Base-by-base conservation (phyloP, 2,329 filamentous ascomycete species). In the Lecanicillium sp. region DNA sequence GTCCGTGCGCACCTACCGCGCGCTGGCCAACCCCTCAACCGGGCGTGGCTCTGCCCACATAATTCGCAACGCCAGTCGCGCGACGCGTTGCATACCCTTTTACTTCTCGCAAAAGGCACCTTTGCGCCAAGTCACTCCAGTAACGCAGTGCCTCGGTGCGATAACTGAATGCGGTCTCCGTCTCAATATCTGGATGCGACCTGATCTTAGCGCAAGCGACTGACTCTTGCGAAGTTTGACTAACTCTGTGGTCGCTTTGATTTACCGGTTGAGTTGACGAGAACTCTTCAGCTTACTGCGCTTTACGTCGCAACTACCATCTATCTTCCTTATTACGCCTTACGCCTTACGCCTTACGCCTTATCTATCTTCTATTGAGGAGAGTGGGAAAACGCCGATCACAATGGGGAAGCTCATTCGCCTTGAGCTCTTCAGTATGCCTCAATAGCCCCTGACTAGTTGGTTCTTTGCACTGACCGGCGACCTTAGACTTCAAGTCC, bases 401-500 rank as follows among this genome's bases (percentile, higher is more conserved):
- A 80, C 60, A 47, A 96, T 98, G 92, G 90, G 90, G 50, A 96
- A 96, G 66, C 82, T 98, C 55, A 85, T 95, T 55, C 83, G 88
- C 45, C 79, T 98, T 37, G 90, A 96, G 71, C 73, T 98, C 45
- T 94, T 84, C 68, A 95, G 87, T 92, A 71, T 48, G 22, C 22
- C 22, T 11, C 22, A 11, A 25, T 25, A 25, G 6, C 22, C 7
- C 11, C 22, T 25, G 22, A 25, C 7, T 25, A 25, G 22, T 6
- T 6, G 22, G 22, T 17, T 13, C 30, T 11, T 15, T 18, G 15
- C 16, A 15, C 19, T 35, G 33, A 35, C 34, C 39, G 41, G 22
- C 32, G 32, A 11, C 43, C 38, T 19, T 54, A 92, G 85, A 98
- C 70, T 98, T 98, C 79, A 98, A 98, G 69, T 96, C 92, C 52